Base-by-base conservation (phyloP, 1,284 basidiomycete genomes). In the Boletus mariae region DNA sequence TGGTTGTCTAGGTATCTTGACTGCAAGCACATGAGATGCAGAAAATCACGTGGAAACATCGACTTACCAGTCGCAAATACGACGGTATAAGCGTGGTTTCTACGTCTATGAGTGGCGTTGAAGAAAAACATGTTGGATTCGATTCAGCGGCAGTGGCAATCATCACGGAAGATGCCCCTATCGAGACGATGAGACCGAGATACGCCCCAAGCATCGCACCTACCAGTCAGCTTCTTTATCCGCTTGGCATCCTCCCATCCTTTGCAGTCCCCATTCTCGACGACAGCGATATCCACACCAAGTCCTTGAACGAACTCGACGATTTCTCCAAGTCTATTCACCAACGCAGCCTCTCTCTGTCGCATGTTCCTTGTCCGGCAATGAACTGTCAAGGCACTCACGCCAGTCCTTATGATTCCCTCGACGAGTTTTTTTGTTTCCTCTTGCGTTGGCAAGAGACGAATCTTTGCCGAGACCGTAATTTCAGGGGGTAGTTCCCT, bases 281-380 rank as follows among this genome's bases (percentile, higher is more conserved):
- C 80, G 12, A 99, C 85, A 1, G 94, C 87, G 23, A 98, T 79
- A 13, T 83, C 86, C 60, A 78, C 82, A 0, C 82, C 85, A 71
- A 87, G 77, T 2, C 73, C 74, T 51, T 83, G 78, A 32, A 92
- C 89, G 62, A 87, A 88, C 6, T 91, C 81, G 9, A 94, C 92
- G 56, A 98, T 88, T 61, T 94, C 94, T 45, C 77, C 75, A 63
- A 99, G 70, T 44, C 95, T 79, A 48, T 87, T 82, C 53, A 92
- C 84, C 28, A 92, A 71, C 0, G 97, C 97, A 13, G 76, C 76
- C 64, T 98, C 92, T 48, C 80, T 77, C 31, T 88, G 86, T 38
- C 97, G 81, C 96, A 98, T 98, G 58, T 86, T 88, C 63, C 92
- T 80, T 52, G 96, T 99, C 45, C 97, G 83, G 70, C 96, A 99